phyloP scores from a whole-genome alignment of 305 asterid species.

The Galium porrigens region DNA sequence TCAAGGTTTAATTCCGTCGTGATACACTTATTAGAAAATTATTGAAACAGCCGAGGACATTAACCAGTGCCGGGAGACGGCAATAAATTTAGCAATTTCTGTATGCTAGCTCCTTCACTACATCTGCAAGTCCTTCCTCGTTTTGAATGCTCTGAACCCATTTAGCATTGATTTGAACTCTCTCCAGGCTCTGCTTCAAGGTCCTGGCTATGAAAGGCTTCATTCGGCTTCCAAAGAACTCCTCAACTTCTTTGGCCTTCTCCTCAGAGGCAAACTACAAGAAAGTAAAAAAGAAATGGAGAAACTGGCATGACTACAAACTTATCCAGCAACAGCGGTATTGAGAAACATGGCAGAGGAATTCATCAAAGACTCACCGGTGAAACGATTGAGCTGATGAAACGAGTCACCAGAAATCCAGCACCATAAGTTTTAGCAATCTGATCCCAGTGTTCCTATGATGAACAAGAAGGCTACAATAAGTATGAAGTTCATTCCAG shows the following conservation, averaged over 20 bases:
- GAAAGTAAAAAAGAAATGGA: not conserved
- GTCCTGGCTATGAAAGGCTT: constrained; percentile 76
- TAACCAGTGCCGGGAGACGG: not conserved
- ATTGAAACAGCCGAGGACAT: not conserved
- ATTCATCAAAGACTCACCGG: constrained; percentile 37
- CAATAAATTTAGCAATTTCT: constrained; percentile 29
- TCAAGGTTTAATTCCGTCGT: not conserved
- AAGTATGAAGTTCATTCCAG: not conserved
- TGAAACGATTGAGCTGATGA: constrained; percentile 55
- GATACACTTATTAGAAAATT: too few relatives aligned
- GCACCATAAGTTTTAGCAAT: constrained; percentile 60
- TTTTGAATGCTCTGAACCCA: constrained; percentile 68
- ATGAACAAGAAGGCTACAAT: constrained; percentile 1
- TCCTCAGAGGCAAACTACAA: constrained; percentile 59
- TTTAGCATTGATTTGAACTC: constrained; percentile 58
- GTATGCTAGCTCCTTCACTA: constrained; percentile 48
- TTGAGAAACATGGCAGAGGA: not conserved
- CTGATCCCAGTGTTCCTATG: constrained; percentile 75
- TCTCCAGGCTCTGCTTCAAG: constrained; percentile 76
- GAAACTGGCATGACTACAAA: not conserved
- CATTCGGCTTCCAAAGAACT: constrained; percentile 57
- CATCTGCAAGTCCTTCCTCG: constrained; percentile 50
- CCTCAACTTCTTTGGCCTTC: constrained; percentile 59
- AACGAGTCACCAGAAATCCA: constrained; percentile 67
- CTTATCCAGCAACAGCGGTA: not conserved